Base-by-base conservation (phyloP, 805 yeast genomes). In the Lachancea meyersii region DNA sequence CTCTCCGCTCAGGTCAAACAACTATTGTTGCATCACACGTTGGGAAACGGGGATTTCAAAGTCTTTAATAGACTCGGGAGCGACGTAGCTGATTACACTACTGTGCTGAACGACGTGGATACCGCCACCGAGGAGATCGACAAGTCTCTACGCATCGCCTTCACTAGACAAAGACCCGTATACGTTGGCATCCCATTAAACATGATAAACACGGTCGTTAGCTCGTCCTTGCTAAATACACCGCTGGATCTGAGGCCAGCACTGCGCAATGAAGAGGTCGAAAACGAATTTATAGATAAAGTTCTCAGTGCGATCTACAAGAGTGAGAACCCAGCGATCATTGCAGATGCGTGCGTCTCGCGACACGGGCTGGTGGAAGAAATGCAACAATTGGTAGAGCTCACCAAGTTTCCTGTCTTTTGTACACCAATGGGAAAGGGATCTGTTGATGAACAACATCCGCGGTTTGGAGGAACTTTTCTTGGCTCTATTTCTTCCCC, bases 181-280 rank as follows among this genome's bases (percentile, higher is more conserved):
- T 84, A 80, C 55, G 58, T 85, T 43, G 82, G 74, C 51, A 57
- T 86, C 31, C 93, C 94, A 3, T 65, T 73, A 30, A 85, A 84
- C 55, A 56, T 80, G 50, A 75, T 73, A 4, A 72, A 75, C 40
- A 47, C 55, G 13, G 39, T 54, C 19, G 70, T 77, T 38, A 63
- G 63, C 40, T 62, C 62, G 4, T 59, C 65, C 28, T 62, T 74
- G 19, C 47, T 63, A 11, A 50, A 45, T 6, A 68, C 68, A 17
- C 57, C 61, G 4, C 44, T 72, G 54, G 51, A 47, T 22, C 49
- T 57, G 30, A 50, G 51, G 16, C 45, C 58, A 9, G 30, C 32
- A 2, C 48, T 45, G 16, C 35, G 54, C 31, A 53, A 51, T 17
- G 59, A 50, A 23, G 56, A 49, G 5, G 51, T 57, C 19, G 68